Evolutionary conservation across 2,329 filamentous ascomycete species (phyloP).

Genomic region (Huntiella omanensis): DNA sequence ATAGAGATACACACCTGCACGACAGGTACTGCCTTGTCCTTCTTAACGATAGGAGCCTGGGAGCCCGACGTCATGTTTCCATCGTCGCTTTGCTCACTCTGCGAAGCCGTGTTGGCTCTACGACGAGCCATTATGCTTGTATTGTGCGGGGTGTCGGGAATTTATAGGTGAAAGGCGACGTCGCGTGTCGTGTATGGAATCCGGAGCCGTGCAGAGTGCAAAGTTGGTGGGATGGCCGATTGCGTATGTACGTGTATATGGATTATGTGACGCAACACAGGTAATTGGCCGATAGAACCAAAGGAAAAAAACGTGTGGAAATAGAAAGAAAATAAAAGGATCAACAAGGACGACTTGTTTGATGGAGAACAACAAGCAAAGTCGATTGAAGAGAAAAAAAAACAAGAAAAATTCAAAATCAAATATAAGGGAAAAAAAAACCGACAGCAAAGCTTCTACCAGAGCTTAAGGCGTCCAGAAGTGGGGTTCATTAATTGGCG

Average conservation of each 20-base stretch:
- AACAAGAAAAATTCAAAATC: background rate
- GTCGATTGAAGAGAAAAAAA: too few species aligned
- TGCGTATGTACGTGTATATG: too few species aligned
- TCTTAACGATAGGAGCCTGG: constrained; percentile 13
- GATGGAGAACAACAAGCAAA: too few species aligned
- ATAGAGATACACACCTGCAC: background rate
- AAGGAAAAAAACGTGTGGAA: background rate
- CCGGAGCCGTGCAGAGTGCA: too few species aligned
- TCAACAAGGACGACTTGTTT: too few species aligned
- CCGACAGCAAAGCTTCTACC: background rate
- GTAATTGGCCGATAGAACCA: background rate
- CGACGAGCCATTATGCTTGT: constrained; percentile 14
- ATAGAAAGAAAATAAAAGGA: background rate
- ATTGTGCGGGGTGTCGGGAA: background rate
- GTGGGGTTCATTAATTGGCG: too few species aligned
- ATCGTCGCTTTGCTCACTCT: constrained; percentile 46
- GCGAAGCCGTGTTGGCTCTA: constrained; percentile 45
- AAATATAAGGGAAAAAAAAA: background rate
- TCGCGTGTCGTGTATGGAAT: background rate
- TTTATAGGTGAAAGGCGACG: background rate
- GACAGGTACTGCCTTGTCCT: background rate
- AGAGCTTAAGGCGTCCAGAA: too few species aligned
- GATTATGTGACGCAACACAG: too few species aligned
- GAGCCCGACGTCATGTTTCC: constrained; percentile 18
- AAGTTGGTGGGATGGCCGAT: too few species aligned